phyloP scores from a whole-genome alignment of 768 basidiomycete genomes.

The Pholiota conissans region DNA sequence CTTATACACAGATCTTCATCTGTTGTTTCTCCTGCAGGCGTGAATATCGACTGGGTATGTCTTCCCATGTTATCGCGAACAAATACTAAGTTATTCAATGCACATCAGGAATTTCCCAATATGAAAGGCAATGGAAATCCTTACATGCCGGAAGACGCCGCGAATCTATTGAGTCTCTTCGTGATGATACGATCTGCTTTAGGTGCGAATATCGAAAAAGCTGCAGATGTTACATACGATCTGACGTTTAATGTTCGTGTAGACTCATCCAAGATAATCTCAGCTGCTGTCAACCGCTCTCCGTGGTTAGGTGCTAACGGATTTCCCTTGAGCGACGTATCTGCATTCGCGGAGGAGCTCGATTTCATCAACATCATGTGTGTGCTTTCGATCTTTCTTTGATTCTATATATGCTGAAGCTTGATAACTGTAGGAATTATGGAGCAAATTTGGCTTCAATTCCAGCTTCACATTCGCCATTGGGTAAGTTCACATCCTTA shows the following conservation, averaged over 20 bases:
- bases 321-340: constrained; percentile 58
- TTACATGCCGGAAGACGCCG: constrained; percentile 53
- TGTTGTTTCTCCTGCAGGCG: constrained; percentile 23
- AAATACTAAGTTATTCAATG: not conserved
- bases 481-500: constrained; percentile 29
- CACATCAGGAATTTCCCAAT: constrained; percentile 70
- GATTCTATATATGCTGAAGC: not conserved
- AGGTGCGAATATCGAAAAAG: constrained; percentile 32
- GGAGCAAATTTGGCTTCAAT: constrained; percentile 63
- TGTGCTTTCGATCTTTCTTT: not conserved
- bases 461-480: constrained; percentile 70
- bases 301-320: constrained; percentile 66
- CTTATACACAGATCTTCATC: not conserved
- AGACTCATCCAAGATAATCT: constrained; percentile 59
- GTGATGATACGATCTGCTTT: constrained; percentile 53
- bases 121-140: constrained; percentile 59
- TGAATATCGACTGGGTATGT: constrained; percentile 58
- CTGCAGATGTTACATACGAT: too few species aligned
- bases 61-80: not conserved
- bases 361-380: constrained; percentile 70
- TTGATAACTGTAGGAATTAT: constrained; percentile 69
- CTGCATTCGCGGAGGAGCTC: constrained; percentile 60
- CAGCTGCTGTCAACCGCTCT: constrained; percentile 65
- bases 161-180: constrained; percentile 62
- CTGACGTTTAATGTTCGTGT: too few species aligned